phyloP scores from a whole-genome alignment of 1,284 basidiomycete species.

The Trichosporon inkin region DNA sequence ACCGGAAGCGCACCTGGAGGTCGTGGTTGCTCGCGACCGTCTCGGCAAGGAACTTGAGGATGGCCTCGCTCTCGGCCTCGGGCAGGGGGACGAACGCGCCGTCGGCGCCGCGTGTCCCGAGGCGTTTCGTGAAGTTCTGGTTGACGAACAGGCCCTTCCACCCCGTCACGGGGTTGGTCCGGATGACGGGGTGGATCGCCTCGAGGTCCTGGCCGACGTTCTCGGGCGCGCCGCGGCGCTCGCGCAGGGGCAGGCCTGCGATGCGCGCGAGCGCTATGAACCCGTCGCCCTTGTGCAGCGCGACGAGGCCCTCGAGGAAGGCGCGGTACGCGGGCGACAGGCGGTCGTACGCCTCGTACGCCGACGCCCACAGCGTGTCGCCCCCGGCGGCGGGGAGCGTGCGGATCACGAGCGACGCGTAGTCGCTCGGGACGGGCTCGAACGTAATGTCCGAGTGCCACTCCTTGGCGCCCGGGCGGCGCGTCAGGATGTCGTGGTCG shows the following conservation, averaged over 20 bases:
- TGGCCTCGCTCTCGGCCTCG: constrained; percentile 55
- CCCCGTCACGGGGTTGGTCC: constrained; percentile 59
- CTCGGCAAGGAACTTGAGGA: constrained; percentile 51
- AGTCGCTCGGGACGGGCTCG: constrained; percentile 63
- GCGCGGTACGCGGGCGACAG: constrained; percentile 57
- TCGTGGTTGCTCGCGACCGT: constrained; percentile 57
- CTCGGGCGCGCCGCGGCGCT: constrained; percentile 56
- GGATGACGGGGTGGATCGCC: constrained; percentile 59
- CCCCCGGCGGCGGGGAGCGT: constrained; percentile 55
- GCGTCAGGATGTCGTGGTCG: constrained; percentile 17
- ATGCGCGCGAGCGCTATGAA: constrained; percentile 53
- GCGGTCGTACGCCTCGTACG: constrained; percentile 63
- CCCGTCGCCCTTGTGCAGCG: constrained; percentile 57
- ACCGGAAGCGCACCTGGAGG: constrained; percentile 58
- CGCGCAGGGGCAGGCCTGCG: constrained; percentile 12
- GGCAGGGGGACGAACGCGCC: constrained; percentile 43
- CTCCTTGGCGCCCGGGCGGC: constrained; percentile 8
- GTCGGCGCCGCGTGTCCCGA: constrained; percentile 55
- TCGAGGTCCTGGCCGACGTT: constrained; percentile 59
- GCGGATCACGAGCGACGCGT: constrained; percentile 59
- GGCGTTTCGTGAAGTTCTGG: constrained; percentile 56
- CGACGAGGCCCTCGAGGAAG: constrained; percentile 60
- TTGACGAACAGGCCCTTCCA: constrained; percentile 75
- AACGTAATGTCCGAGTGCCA: constrained; percentile 61
- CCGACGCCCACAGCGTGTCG: constrained; percentile 53